These are phyloP conservation scores for Tetrahymena malaccensis DNA, from an alignment of 73 alveolate species.

Conservation along the genomic window DNA sequence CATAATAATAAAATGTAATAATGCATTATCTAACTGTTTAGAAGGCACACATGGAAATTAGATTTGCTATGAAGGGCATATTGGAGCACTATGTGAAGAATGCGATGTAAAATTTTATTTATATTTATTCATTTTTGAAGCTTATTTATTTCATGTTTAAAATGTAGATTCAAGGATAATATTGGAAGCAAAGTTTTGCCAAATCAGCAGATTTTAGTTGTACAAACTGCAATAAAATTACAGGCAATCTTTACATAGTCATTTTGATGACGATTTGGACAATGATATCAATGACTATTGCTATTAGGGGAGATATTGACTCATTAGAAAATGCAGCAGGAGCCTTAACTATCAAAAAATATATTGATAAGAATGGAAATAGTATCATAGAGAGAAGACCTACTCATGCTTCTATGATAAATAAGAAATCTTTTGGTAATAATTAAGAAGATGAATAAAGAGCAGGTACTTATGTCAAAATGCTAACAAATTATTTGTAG, in stretches of 20 bases:
- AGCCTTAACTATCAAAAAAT: neutral
- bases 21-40: neutral
- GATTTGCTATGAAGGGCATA: neutral
- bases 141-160: neutral
- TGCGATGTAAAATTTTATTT: neutral
- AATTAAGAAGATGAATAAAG: neutral
- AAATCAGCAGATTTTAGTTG: neutral
- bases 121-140: neutral
- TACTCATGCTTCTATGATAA: neutral
- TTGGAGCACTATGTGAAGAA: neutral
- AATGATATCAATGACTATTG: neutral
- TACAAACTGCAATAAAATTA: neutral
- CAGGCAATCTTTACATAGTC: neutral
- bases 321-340: neutral
- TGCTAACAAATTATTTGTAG: neutral
- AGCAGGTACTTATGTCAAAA: neutral
- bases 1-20: neutral
- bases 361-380: neutral
- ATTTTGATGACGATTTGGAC: neutral
- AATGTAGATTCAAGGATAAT: neutral
- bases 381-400: neutral
- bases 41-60: neutral
- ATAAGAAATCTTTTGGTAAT: neutral
- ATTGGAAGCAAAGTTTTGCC: neutral
- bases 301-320: neutral